These are phyloP conservation scores for Metschnikowia chrysomelidarum DNA, from an alignment of 805 yeast genomes.

Conservation along the genomic window DNA sequence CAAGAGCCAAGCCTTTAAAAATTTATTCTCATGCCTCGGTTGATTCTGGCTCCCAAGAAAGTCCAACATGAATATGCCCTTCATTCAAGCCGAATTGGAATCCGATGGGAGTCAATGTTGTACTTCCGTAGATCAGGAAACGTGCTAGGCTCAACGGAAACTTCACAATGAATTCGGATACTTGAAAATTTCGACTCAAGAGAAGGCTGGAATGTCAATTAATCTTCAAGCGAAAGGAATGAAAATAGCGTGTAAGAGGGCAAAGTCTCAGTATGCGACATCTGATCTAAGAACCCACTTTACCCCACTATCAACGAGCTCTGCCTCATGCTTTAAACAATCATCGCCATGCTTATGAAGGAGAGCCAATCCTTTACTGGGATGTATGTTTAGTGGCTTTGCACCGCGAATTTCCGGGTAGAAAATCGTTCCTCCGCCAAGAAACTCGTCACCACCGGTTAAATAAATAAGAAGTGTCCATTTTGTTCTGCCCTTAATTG, in stretches of 20 bases:
- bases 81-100: no score
- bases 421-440: conserved; percentile 62
- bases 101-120: no score
- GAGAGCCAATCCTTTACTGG: conserved; percentile 54
- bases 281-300: conserved; percentile 67
- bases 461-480: conserved; percentile 62
- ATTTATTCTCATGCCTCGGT: no score
- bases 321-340: conserved; percentile 59
- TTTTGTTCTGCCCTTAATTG: conserved; percentile 40
- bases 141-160: no score
- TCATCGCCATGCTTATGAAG: conserved; percentile 67
- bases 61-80: no score
- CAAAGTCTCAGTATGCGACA: conserved; percentile 30
- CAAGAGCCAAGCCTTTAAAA: not conserved
- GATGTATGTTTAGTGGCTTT: conserved; percentile 39
- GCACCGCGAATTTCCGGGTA: conserved; percentile 29
- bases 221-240: not conserved
- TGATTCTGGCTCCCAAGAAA: no score
- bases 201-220: no score
- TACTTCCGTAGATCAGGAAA: no score
- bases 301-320: conserved; percentile 47
- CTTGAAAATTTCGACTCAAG: no score
- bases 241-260: not conserved
- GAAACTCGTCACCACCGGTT: conserved; percentile 53
- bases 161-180: no score